Evolutionary conservation across 306 rosid genomes (phyloP), one percentile per base, ranked within the genome.

Genomic region (Crataegus laevigata): DNA sequence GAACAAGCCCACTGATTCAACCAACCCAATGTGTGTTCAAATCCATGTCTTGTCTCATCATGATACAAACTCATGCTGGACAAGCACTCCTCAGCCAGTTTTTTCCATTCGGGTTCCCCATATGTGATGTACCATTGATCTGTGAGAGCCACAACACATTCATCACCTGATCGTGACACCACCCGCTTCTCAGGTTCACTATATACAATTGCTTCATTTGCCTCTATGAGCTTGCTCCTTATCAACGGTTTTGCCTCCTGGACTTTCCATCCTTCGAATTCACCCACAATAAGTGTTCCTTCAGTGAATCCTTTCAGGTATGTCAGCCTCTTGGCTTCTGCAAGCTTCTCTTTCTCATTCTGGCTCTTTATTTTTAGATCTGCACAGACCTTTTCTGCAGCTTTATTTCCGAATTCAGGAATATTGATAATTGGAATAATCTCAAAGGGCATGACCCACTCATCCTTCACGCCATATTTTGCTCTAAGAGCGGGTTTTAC

Each of bases 1-100:
- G 98, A 93, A 80, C 98, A 93, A 54, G 98, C 98, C 98, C 98
- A 91, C 84, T 93, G 98, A 76, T 91, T 93, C 76, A 93, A 85
- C 97, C 97, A 93, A 75, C 85, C 50, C 78, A 93, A 81, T 63
- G 98, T 93, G 83, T 93, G 97, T 88, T 91, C 96, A 85, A 93
- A 89, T 17, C 97, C 98, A 87, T 91, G 97, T 1, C 83, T 78
- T 21, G 98, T 86, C 87, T 91, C 97, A 15, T 93, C 97, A n/a
- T 87, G 87, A 78, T 79, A 89, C 57, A 88, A 51, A 77, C 79
- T 83, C 97, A 93, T 93, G 77, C 28, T 68, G 45, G 91, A 77
- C 71, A 91, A 78, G 82, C 97, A 93, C 75, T 91, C 96, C 78
- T 93, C 97, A 4, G 97, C 87, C 76, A 88, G 72, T 71, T 87